A percentile compares a stretch with the other conserved stretches of the same genome.
phyloP scores from a whole-genome alignment of 805 yeast species.

The Pichia exigua region DNA sequence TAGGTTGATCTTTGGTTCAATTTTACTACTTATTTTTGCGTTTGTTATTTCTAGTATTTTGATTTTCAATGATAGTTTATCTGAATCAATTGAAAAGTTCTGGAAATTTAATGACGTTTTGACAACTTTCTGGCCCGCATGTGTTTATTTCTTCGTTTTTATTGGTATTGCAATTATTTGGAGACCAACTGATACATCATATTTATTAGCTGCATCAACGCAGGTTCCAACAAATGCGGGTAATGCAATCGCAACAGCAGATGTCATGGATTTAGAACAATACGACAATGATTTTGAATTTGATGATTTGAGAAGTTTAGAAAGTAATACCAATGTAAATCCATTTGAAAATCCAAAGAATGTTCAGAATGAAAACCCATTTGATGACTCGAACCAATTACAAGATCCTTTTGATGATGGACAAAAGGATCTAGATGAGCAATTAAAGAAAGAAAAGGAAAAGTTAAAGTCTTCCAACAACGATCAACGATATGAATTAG shows the following conservation, averaged over 20 bases:
- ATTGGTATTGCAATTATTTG: slow-evolving; percentile 81
- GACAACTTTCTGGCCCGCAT: slow-evolving; percentile 91
- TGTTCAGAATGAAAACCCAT: slow-evolving; percentile 21
- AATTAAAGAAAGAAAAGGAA: slow-evolving; percentile 26
- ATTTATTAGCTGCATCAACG: slow-evolving; percentile 88
- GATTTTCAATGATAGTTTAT: slow-evolving; percentile 63
- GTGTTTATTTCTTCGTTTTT: slow-evolving; percentile 78
- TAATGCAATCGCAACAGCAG: slow-evolving; percentile 18
- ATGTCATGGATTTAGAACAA: slow-evolving; percentile 25
- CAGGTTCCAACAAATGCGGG: slow-evolving; percentile 69
- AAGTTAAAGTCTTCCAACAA: slow-evolving; percentile 11
- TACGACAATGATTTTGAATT: slow-evolving; percentile 51
- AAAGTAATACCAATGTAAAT: slow-evolving; percentile 27
- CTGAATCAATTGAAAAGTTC: slow-evolving; percentile 72
- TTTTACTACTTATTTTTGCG: slow-evolving; percentile 64
- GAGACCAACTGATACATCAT: slow-evolving; percentile 96
- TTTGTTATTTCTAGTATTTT: slow-evolving; percentile 62
- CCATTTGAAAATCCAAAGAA: slow-evolving; percentile 22
- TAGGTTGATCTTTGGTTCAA: slow-evolving; percentile 63
- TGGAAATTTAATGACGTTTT: slow-evolving; percentile 91
- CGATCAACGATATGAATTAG: slow-evolving; percentile 22
- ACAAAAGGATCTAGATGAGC: slow-evolving; percentile 21
- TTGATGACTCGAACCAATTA: slow-evolving; percentile 21
- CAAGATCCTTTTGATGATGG: slow-evolving; percentile 13
- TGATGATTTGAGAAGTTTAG: slow-evolving; percentile 48